A percentile compares a stretch with the other conserved stretches of the same genome.
Evolutionary conservation across 192 early-diverging fungal species (phyloP).

Genomic region (Gonapodya prolifera): DNA sequence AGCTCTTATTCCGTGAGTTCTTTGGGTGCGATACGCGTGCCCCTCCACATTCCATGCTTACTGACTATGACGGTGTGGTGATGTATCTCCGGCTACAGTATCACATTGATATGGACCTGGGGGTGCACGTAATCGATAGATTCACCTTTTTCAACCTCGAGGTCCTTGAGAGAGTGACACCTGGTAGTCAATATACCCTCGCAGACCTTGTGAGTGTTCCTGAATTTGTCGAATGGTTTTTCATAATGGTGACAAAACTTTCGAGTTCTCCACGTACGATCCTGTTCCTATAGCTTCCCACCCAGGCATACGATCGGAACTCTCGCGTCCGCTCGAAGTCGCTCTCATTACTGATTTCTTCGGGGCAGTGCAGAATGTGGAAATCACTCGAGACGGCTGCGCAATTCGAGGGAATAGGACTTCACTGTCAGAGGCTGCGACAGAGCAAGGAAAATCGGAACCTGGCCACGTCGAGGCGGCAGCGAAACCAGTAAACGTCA

Average conservation of each 20-base stretch:
- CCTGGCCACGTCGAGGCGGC: no score
- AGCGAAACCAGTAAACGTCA: no score
- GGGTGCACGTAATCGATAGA: conserved; percentile 94
- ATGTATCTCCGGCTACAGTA: conserved; percentile 35
- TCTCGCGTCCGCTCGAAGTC: conserved; percentile 62
- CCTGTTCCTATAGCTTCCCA: conserved; percentile 57
- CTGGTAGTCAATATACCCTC: conserved; percentile 62
- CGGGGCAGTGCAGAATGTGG: conserved; percentile 33
- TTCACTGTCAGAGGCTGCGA: no score
- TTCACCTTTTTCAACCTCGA: conserved; percentile 95
- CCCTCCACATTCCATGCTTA: conserved; percentile 1
- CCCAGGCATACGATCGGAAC: conserved; percentile 73
- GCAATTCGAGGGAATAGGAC: no score
- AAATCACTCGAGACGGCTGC: neutral
- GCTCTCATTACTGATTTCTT: conserved; percentile 89
- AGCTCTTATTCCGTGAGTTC: conserved; percentile 95
- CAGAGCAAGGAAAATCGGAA: no score
- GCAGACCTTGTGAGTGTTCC: conserved; percentile 44
- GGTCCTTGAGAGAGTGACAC: conserved; percentile 74
- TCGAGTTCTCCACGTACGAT: conserved; percentile 72
- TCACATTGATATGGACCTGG: conserved; percentile 81
- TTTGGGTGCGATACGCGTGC: conserved; percentile 20
- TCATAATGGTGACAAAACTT: neutral
- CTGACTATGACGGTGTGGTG: neutral
- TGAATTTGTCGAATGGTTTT: neutral